phyloP scores from a whole-genome alignment of 495 filamentous ascomycete species.

The Annulohypoxylon maeteangense region DNA sequence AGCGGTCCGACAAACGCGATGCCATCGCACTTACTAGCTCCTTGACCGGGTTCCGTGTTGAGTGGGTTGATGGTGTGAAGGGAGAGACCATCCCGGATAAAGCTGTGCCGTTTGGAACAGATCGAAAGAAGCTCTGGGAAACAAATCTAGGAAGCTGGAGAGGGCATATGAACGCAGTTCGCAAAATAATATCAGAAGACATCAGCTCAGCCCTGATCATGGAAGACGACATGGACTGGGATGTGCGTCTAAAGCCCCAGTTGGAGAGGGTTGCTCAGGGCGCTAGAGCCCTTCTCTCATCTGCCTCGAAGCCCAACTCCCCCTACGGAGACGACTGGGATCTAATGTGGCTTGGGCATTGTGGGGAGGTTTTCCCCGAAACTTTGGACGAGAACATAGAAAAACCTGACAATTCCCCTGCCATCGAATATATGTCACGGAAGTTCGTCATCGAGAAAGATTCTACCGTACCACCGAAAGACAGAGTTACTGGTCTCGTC shows the following conservation, averaged over 20 bases:
- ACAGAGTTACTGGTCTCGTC: conserved; percentile 39
- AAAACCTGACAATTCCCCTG: conserved; percentile 14
- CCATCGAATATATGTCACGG: conserved; percentile 30
- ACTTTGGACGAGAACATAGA: conserved; percentile 36
- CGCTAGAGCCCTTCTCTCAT: conserved; percentile 39
- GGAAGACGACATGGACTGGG: conserved; percentile 63
- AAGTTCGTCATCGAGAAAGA: conserved; percentile 41
- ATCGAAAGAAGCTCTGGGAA: conserved; percentile 33
- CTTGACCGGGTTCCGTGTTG: conserved; percentile 49
- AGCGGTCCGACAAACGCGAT: conserved; percentile 55
- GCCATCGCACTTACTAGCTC: conserved; percentile 49
- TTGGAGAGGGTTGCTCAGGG: conserved; percentile 44
- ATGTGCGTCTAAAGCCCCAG: conserved; percentile 55
- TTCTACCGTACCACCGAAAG: conserved; percentile 36
- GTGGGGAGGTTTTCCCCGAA: conserved; percentile 46
- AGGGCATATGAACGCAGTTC: conserved; percentile 52
- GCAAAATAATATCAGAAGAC: conserved; percentile 54
- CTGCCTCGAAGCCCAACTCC: conserved; percentile 19
- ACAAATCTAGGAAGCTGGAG: conserved; percentile 52
- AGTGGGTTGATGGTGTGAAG: conserved; percentile 52
- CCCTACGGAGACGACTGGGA: conserved; percentile 58
- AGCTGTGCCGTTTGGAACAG: conserved; percentile 39
- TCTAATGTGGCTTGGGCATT: conserved; percentile 55
- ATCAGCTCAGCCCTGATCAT: conserved; percentile 57
- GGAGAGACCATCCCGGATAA: conserved; percentile 47